These are phyloP conservation scores for Copromyces sp. DNA, from an alignment of 495 filamentous ascomycete genomes.

Conservation along the genomic window DNA sequence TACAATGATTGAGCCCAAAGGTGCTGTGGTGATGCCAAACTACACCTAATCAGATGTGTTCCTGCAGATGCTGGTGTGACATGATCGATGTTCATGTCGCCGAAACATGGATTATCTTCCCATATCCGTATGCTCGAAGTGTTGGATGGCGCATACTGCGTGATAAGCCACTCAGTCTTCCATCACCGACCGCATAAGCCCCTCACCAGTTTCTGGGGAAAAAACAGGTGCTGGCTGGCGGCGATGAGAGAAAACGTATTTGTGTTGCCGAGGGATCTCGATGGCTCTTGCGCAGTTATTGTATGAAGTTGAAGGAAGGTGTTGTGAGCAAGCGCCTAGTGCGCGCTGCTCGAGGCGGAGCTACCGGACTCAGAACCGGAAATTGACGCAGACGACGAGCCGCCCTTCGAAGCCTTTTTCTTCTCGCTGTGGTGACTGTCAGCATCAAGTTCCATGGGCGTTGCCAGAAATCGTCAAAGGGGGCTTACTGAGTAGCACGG, in stretches of 20 bases:
- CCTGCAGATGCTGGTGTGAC: background rate
- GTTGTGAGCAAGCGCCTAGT: slow-evolving; percentile 7
- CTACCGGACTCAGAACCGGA: slow-evolving; percentile 19
- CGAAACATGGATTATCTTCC: background rate
- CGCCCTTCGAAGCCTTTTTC: slow-evolving; percentile 10
- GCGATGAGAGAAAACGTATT: background rate
- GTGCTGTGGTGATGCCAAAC: background rate
- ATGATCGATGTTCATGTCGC: background rate
- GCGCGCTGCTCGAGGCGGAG: slow-evolving; percentile 17
- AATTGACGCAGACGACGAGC: slow-evolving; percentile 16
- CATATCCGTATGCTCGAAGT: background rate
- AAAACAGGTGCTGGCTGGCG: background rate
- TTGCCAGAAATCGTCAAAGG: background rate
- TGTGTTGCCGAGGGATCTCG: background rate
- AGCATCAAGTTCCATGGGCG: background rate
- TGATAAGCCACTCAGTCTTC: background rate
- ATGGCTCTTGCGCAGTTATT: background rate
- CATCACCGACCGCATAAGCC: background rate
- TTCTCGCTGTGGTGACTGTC: slow-evolving; percentile 24
- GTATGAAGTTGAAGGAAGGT: background rate
- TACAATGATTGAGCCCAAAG: background rate
- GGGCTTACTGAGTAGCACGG: slow-evolving; percentile 31
- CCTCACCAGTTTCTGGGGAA: background rate
- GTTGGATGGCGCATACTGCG: background rate
- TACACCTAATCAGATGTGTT: background rate